A percentile compares a stretch with the other conserved stretches of the same genome.
Conservation (phyloP, 208 protist species). For the Tritrichomonas musculus region DNA sequence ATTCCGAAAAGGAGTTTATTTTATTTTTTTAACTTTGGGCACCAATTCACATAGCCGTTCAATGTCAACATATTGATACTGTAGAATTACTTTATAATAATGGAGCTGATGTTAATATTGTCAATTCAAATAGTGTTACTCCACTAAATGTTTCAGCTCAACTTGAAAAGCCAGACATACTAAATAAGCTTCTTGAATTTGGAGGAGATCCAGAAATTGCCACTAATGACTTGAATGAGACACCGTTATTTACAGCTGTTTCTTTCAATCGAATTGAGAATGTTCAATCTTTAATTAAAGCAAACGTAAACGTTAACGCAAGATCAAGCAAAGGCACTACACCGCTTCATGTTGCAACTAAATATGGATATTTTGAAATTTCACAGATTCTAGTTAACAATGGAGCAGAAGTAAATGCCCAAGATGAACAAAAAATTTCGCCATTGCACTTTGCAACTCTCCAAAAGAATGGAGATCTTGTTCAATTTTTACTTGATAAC, state of each 20-base stretch:
- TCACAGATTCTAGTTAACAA: neutral
- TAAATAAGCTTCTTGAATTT: too few relatives aligned
- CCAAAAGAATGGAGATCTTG: too few relatives aligned
- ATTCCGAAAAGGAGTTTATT: neutral
- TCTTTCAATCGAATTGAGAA: too few relatives aligned
- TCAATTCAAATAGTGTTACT: neutral
- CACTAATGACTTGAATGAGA: too few relatives aligned
- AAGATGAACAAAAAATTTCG: too few relatives aligned
- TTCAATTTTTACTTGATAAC: too few relatives aligned
- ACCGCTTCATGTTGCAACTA: neutral
- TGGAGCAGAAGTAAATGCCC: conserved; percentile 3
- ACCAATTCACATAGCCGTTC: neutral
- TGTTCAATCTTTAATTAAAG: too few relatives aligned
- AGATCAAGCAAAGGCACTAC: neutral
- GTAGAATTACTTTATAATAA: neutral
- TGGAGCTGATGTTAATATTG: neutral
- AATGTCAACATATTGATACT: neutral
- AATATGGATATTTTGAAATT: neutral
- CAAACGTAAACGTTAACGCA: too few relatives aligned
- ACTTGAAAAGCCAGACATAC: too few relatives aligned
- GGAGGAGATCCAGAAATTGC: too few relatives aligned
- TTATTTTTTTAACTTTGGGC: neutral
- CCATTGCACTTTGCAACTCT: too few relatives aligned
- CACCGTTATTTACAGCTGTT: too few relatives aligned
- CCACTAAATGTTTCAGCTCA: neutral